phyloP scores from a whole-genome alignment of 352 stramenopile genomes.

The Peronospora belbahrii region DNA sequence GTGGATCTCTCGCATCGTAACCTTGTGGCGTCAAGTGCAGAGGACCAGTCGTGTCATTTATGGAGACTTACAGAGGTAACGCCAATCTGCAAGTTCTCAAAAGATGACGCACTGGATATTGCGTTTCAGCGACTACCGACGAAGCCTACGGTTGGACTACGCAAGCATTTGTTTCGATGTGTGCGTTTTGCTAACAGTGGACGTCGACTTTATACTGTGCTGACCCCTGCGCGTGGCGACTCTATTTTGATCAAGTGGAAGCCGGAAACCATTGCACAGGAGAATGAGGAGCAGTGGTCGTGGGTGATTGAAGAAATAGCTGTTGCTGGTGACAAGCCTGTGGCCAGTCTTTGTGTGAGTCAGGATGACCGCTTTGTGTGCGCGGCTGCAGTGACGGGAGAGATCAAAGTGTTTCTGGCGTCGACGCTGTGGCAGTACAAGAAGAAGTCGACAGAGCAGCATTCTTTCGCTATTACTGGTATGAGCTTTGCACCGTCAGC shows the following conservation, averaged over 20 bases:
- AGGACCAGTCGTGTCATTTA: conserved; percentile 73
- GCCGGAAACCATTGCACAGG: conserved; percentile 57
- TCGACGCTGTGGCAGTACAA: conserved; percentile 44
- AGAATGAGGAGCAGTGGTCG: conserved; percentile 56
- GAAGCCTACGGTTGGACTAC: conserved; percentile 31
- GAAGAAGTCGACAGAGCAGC: conserved; percentile 44
- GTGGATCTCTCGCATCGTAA: conserved; percentile 77
- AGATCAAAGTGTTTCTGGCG: conserved; percentile 58
- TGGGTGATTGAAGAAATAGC: conserved; percentile 50
- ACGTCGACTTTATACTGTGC: conserved; percentile 59
- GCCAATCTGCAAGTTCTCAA: conserved; percentile 61
- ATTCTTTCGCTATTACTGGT: conserved; percentile 78
- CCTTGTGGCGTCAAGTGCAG: conserved; percentile 63
- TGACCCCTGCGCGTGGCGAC: conserved; percentile 65
- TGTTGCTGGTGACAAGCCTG: conserved; percentile 60
- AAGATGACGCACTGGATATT: conserved; percentile 65
- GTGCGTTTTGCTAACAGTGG: conserved; percentile 67
- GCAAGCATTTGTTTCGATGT: conserved; percentile 79
- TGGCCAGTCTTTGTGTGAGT: conserved; percentile 73
- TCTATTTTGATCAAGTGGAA: conserved; percentile 80
- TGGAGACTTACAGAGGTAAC: conserved; percentile 67
- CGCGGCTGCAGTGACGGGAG: conserved; percentile 58
- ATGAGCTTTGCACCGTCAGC: conserved; percentile 52
- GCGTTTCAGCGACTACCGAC: conserved; percentile 43
- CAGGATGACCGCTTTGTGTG: conserved; percentile 66